Percentiles rank a stretch among this genome's conserved stretches.
Evolutionary conservation across 129 eudicot genomes (phyloP).

Genomic region (Artemisia tridentata): DNA sequence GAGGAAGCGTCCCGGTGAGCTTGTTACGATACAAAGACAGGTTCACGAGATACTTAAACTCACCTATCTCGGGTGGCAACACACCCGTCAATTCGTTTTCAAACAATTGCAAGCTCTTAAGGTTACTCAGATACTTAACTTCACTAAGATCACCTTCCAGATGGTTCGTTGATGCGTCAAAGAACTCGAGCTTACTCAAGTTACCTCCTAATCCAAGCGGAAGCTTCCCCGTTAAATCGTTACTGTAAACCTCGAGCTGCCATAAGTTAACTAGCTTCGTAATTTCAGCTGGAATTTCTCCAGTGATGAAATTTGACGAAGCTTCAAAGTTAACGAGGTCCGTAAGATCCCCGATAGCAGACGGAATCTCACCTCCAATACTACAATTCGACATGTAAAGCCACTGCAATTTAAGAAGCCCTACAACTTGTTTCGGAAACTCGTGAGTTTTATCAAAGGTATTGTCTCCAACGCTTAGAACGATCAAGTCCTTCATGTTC

Average conservation of each 20-base stretch:
- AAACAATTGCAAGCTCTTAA: constrained; percentile 53
- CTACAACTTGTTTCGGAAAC: constrained; percentile 49
- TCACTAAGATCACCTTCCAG: constrained; percentile 57
- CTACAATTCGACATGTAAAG: constrained; percentile 77
- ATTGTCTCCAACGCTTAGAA: constrained; percentile 78
- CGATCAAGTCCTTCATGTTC: constrained; percentile 46
- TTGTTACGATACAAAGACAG: constrained; percentile 58
- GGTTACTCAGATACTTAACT: constrained; percentile 36
- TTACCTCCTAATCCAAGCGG: constrained; percentile 59
- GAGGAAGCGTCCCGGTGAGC: constrained; percentile 67
- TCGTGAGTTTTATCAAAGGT: constrained; percentile 40
- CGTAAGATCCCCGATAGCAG: constrained; percentile 58
- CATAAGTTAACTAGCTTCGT: constrained; percentile 50
- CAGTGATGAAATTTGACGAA: constrained; percentile 46
- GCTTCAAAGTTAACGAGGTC: constrained; percentile 60
- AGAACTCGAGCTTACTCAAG: constrained; percentile 48
- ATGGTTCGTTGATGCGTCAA: constrained; percentile 59
- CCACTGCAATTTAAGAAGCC: constrained; percentile 54
- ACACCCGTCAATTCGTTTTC: constrained; percentile 60
- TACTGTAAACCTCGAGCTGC: constrained; percentile 66
- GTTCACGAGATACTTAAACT: constrained; percentile 51
- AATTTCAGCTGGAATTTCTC: constrained; percentile 64
- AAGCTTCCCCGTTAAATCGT: constrained; percentile 54
- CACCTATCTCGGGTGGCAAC: constrained; percentile 66
- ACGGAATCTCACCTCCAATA: constrained; percentile 66